Evolutionary conservation across 2,329 filamentous ascomycete genomes (phyloP), one percentile per base, ranked within the genome.

Genomic region (Fusarium luffae): DNA sequence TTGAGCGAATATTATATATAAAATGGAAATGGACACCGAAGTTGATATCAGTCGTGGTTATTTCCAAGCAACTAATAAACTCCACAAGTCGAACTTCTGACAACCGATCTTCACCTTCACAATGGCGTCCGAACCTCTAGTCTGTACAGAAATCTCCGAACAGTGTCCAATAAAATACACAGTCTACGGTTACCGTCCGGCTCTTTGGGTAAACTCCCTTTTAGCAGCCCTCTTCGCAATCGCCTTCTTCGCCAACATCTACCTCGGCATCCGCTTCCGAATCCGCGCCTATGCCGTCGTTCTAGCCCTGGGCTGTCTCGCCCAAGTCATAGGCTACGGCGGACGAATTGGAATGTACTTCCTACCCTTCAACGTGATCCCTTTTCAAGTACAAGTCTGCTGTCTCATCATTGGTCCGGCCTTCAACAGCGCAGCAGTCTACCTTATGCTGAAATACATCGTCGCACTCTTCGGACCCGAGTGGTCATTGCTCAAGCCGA

Each of bases 351-450:
- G 25, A 6, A 64, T 64, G 61, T 64, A 64, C 25, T 64, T 50
- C 5, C 7, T n/a, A 8, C 61, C 61, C 1, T 64, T 64, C 13
- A n/a, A 21, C 11, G 21, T 50, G 5, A 51, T 64, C 0, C 44
- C 59, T 3, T 64, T 64, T 18, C 59, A 64, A 6, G 28, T 42
- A 0, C 61, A 64, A 2, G 54, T 64, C 11, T 64, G 61, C 21
- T 64, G 61, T 6, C 51, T 64, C 0, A 64, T 64, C 1, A 64
- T 64, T 18, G 61, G 59, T 1, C 61, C 61, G 10, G 61, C 61
- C 4, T 64, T 64, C 16, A 64, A 64, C 16, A 64, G 40, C 16
- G 61, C 61, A 4, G 61, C 59, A 23, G n/a, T 64, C 11, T 64
- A 64, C 12, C 51, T 64, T 6, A 64, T 64, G 59, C 40, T 64